Conservation (phyloP, 2,329 filamentous ascomycete genomes). For the Dothiorella sarmentorum region DNA sequence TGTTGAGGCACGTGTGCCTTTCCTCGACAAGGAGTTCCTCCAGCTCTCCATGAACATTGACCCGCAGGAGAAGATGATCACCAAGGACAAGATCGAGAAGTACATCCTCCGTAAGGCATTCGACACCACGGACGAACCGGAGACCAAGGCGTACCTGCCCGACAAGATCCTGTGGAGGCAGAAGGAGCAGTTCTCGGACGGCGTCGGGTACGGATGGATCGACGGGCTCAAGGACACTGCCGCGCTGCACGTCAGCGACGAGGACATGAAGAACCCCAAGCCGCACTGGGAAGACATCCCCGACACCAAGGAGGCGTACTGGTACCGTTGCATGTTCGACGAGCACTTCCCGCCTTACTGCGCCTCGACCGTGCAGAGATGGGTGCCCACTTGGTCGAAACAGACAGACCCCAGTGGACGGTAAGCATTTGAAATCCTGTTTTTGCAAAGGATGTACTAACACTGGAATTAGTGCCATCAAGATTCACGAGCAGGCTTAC, state of each 20-base stretch:
- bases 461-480: conserved; percentile 23
- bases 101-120: conserved; percentile 98
- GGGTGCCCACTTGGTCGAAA: conserved; percentile 96
- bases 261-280: conserved; percentile 99
- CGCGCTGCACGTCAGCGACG: conserved; percentile 83
- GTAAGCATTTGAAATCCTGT: conserved; percentile 41
- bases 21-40: conserved; percentile 96
- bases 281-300: conserved; percentile 94
- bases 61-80: conserved; percentile 94
- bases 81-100: conserved; percentile 85
- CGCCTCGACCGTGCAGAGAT: conserved; percentile 89
- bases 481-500: conserved; percentile 25
- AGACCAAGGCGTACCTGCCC: conserved; percentile 80
- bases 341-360: conserved; percentile 94
- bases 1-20: conserved; percentile 94
- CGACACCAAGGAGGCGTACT: conserved; percentile 97
- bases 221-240: conserved; percentile 95
- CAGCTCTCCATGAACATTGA: conserved; percentile 92
- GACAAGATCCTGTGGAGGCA: conserved; percentile 95
- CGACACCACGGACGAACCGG: conserved; percentile 84
- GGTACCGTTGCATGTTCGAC: conserved; percentile 98
- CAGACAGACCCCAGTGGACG: conserved; percentile 93
- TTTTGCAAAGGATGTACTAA: conserved; percentile 20
- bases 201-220: conserved; percentile 98
- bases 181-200: conserved; percentile 99